Evolutionary conservation across 2,329 filamentous ascomycete genomes (phyloP), one percentile per base, ranked within the genome.

Genomic region (Verticillium zaregamsianum): DNA sequence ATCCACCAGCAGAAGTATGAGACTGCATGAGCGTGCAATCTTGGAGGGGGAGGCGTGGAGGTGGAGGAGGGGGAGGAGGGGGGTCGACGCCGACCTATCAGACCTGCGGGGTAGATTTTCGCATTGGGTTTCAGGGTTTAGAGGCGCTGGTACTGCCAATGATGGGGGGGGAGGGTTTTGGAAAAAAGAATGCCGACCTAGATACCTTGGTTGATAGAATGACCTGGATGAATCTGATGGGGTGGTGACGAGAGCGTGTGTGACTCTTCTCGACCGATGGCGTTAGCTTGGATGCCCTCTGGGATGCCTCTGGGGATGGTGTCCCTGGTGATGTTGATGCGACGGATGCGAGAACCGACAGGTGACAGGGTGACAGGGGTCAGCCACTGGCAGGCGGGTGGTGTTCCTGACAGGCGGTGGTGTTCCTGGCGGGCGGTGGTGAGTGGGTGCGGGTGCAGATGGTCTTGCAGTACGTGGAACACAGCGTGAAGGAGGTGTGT

Each of bases 1-100:
- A 91, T 84, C 56, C 91, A 94, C 78, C 80, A 89, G 75, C 84
- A 85, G 68, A 93, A 92, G 79, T 94, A 94, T 72, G 79, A 75
- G 69, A 76, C 78, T 61, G 76, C 73, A 69, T 77, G 70, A 74
- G 69, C 66, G 55, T 59, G 59, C 54, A 61, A 61, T 49, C 20
- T 49, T 49, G 45, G 45, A 23, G 28, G 28, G 28, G 28, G 4
- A 28, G 28, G 28, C 28, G 28, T 28, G 28, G 28, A 28, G 28
- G 20, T 23, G 45, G 45, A 49, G 45, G 45, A 49, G 61, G 49
- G 58, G 57, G 37, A 23, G 62, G 61, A 55, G 45, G 49, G 52
- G 55, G 32, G 54, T 37, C 57, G 32, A 64, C 59, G 40, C 62
- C 58, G 58, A 59, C 63, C 63, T 62, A 60, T 55, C 59, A 60